Base-by-base conservation (phyloP, 1,139 yeast species). In the Nakaseomyces uthaithaninus region DNA sequence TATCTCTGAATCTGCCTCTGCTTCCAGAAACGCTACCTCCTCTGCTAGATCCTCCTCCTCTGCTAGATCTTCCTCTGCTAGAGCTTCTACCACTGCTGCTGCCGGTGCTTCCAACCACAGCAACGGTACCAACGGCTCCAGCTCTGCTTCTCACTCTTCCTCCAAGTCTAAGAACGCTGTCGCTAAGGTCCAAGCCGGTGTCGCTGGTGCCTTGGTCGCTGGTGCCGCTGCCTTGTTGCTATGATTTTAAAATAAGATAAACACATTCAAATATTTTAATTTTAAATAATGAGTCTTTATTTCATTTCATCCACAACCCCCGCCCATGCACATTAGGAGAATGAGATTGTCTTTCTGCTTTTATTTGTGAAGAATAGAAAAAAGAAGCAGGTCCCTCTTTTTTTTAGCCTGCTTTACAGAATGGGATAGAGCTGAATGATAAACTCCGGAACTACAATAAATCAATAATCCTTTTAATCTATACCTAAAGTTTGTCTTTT, bases 211-310 rank as follows among this genome's bases (percentile, higher is more conserved):
- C 16, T 16, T 38, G 25, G 33, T 38, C 12, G 41, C 41, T 12
- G 41, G 41, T 33, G 41, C 41, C 23, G 37, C 37, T 12, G 41
- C 41, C 27, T 26, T 38, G 20, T 38, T 38, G 41, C 33, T 38
- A 26, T 38, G 33, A 33, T 14, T 27, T 27, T 11, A 27, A 27
- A 7, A 22, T 7, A 7, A 22, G 7, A 7, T 14, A 7, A 27
- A 14, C 16, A 27, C 16, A 7, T 27, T 7, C 14, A 14, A n/a
- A 27, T 4, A 14, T 11, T n/a, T 12, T 27, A 14, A 14, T 27
- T 27, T 14, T n/a, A 22, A 22, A 22, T 22, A 22, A 22, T 22
- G 9, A 7, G 24, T 22, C 10, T 7, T 22, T 22, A 7, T 22
- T 22, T 22, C 10, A 7, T 22, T 7, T 22, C n/a, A n/a, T n/a